Percentiles rank a stretch among this genome's conserved stretches.
phyloP scores from a whole-genome alignment of 306 rosid genomes.

The Dryas alaskensis region DNA sequence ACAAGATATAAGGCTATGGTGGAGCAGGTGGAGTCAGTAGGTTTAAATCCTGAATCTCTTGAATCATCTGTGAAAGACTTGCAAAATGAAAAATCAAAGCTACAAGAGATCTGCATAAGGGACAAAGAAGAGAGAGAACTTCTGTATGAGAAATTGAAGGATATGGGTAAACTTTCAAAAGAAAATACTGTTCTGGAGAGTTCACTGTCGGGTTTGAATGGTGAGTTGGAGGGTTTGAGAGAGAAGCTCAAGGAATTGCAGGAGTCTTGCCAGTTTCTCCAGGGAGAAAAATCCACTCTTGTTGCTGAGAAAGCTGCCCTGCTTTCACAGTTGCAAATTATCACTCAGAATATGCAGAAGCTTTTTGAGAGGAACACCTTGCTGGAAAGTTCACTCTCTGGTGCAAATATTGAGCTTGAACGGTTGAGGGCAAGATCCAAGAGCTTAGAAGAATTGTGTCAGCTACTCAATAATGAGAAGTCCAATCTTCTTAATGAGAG shows the following conservation, averaged over 20 bases:
- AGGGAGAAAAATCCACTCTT: conserved; percentile 73
- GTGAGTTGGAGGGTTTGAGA: conserved; percentile 57
- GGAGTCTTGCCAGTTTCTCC: conserved; percentile 61
- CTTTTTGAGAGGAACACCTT: conserved; percentile 70
- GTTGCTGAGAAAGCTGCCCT: conserved; percentile 65
- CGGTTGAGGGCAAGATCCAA: conserved; percentile 65
- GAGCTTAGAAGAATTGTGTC: conserved; percentile 83
- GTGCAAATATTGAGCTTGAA: conserved; percentile 81
- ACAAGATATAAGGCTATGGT: conserved; percentile 62
- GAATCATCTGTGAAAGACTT: conserved; percentile 66
- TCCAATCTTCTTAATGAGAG: conserved; percentile 69
- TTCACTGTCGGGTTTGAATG: conserved; percentile 62
- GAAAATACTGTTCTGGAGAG: conserved; percentile 57
- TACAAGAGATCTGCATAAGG: conserved; percentile 56
- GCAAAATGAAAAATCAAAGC: conserved; percentile 61
- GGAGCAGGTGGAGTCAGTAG: conserved; percentile 65
- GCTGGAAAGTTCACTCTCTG: conserved; percentile 69
- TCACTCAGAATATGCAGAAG: conserved; percentile 84
- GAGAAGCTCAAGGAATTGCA: conserved; percentile 54
- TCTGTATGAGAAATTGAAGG: conserved; percentile 61
- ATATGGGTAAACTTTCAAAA: conserved; percentile 53
- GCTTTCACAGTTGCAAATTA: conserved; percentile 73
- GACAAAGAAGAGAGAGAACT: conserved; percentile 64
- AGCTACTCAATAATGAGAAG: conserved; percentile 67
- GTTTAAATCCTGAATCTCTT: conserved; percentile 62